Evolutionary conservation across 768 basidiomycete genomes (phyloP).

Genomic region (Termitomyces sp.): DNA sequence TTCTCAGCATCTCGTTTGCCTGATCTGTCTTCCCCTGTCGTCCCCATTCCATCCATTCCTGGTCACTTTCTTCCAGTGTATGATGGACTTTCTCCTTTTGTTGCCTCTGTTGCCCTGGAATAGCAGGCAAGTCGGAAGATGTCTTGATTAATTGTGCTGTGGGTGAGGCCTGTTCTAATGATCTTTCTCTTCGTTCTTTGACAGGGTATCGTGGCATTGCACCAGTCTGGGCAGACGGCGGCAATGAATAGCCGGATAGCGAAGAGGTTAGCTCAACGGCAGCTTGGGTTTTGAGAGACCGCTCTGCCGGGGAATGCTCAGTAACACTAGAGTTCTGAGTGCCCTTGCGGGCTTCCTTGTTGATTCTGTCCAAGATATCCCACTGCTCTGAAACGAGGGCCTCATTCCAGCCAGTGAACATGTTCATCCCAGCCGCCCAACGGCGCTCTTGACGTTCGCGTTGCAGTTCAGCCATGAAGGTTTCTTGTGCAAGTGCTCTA

Average conservation of each 20-base stretch:
- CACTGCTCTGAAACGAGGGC: constrained; percentile 30
- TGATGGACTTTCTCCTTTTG: constrained; percentile 2
- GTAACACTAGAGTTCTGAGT: constrained; percentile 1
- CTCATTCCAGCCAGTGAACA: constrained; percentile 22
- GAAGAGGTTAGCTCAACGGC: not conserved
- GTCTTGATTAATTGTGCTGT: too few relatives aligned
- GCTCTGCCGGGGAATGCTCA: not conserved
- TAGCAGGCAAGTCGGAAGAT: not conserved
- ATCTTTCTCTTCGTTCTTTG: constrained; percentile 1
- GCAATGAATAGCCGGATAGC: not conserved
- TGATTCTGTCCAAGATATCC: constrained; percentile 42
- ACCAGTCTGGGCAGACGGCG: not conserved
- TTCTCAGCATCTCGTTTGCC: not conserved
- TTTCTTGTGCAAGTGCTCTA: constrained; percentile 37
- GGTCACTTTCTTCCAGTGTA: constrained; percentile 4
- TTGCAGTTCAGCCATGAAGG: constrained; percentile 37
- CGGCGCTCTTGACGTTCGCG: constrained; percentile 46
- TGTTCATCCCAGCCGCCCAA: constrained; percentile 36
- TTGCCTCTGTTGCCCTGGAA: constrained; percentile 1
- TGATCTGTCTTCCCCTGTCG: constrained; percentile 1
- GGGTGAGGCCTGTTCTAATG: not conserved
- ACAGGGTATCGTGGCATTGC: not conserved
- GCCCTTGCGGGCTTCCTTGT: constrained; percentile 17
- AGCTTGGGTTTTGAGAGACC: not conserved
- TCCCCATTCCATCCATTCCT: constrained; percentile 5